Conservation (phyloP, 371 early-diverging fungal species). For the Mucor piriformis region DNA sequence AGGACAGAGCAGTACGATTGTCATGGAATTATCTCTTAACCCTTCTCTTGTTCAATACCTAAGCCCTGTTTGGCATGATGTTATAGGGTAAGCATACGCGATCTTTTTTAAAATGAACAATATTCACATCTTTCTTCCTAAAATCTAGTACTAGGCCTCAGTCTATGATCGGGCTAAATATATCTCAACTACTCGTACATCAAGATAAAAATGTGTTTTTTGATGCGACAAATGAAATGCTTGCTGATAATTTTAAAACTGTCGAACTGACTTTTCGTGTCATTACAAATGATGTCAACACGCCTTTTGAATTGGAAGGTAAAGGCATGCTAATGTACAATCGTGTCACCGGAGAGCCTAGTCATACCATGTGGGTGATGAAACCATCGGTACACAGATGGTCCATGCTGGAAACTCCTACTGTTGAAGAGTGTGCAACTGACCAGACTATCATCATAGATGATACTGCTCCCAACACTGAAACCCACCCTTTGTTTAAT, state of each 20-base stretch:
- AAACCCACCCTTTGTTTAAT: not conserved
- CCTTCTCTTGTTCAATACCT: slow-evolving; percentile 54
- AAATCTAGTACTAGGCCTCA: slow-evolving; percentile 48
- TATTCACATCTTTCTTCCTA: not conserved
- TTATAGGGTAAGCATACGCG: slow-evolving; percentile 51
- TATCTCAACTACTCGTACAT: slow-evolving; percentile 46
- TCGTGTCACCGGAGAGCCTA: slow-evolving; percentile 64
- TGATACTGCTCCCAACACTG: not conserved
- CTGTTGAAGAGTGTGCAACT: not conserved
- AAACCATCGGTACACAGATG: slow-evolving; percentile 51
- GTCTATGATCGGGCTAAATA: slow-evolving; percentile 48
- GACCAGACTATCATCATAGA: not conserved
- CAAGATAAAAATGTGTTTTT: slow-evolving; percentile 66
- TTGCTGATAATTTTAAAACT: slow-evolving; percentile 71
- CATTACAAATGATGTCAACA: slow-evolving; percentile 32
- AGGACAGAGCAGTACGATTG: slow-evolving; percentile 63
- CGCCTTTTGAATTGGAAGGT: slow-evolving; percentile 77
- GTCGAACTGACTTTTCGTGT: slow-evolving; percentile 80
- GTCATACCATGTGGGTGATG: slow-evolving; percentile 87
- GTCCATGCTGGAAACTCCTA: slow-evolving; percentile 21
- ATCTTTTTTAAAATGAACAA: not conserved
- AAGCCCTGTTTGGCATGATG: slow-evolving; percentile 64
- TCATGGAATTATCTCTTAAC: slow-evolving; percentile 64
- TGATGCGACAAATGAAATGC: slow-evolving; percentile 69
- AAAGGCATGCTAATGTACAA: slow-evolving; percentile 92